Evolutionary conservation across 495 filamentous ascomycete genomes (phyloP).

Genomic region (Penicillium chermesinum): DNA sequence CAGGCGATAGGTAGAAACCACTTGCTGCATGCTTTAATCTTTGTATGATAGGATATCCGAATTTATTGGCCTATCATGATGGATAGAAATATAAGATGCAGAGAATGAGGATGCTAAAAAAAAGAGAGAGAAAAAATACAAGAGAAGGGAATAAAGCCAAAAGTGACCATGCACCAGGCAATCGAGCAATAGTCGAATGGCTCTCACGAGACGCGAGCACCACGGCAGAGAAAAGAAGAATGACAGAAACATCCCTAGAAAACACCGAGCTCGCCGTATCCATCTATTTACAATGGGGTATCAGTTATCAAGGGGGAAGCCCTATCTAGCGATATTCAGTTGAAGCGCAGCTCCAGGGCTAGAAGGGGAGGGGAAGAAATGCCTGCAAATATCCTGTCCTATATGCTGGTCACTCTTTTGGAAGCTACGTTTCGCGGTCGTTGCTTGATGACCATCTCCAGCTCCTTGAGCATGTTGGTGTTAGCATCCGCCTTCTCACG

Average conservation of each 20-base stretch:
- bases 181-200: constrained; percentile 10
- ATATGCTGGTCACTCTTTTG: constrained; percentile 47
- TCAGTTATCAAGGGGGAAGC: constrained; percentile 14
- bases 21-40: neutral
- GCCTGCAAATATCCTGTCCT: constrained; percentile 3
- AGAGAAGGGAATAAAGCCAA: neutral
- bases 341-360: neutral
- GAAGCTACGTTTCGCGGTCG: constrained; percentile 50
- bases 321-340: neutral
- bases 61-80: neutral
- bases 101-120: neutral
- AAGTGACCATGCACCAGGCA: constrained; percentile 1
- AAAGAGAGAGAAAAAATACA: neutral
- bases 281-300: constrained; percentile 40
- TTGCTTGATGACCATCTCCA: constrained; percentile 83
- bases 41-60: neutral
- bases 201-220: neutral
- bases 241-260: constrained; percentile 13
- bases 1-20: constrained; percentile 1
- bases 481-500: constrained; percentile 72
- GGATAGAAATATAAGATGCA: constrained; percentile 1
- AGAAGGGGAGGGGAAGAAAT: constrained; percentile 1
- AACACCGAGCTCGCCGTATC: constrained; percentile 33
- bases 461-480: constrained; percentile 82
- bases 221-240: constrained; percentile 1